phyloP scores from a whole-genome alignment of 2,329 filamentous ascomycete genomes.

The Phaeosphaeria sp. region DNA sequence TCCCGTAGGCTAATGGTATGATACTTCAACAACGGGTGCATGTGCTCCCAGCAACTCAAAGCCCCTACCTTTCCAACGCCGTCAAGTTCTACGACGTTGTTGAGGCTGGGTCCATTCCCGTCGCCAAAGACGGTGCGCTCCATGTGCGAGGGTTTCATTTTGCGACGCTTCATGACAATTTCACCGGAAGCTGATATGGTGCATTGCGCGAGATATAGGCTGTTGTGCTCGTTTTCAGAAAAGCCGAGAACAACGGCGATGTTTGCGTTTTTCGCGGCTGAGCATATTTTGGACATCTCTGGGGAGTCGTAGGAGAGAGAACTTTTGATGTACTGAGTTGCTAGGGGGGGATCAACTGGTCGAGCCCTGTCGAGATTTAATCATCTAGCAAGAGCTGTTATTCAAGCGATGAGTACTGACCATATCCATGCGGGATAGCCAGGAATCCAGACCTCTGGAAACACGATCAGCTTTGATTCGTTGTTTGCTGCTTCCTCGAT shows the following conservation, averaged over 20 bases:
- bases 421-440: conserved; percentile 57
- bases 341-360: conserved; percentile 50
- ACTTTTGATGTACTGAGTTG: conserved; percentile 53
- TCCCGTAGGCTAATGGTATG: conserved; percentile 49
- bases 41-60: conserved; percentile 52
- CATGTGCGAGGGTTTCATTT: conserved; percentile 54
- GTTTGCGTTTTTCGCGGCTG: conserved; percentile 36
- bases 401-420: conserved; percentile 32
- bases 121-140: conserved; percentile 54
- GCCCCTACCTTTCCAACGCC: conserved; percentile 39
- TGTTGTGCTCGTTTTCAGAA: conserved; percentile 46
- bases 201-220: conserved; percentile 51
- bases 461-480: conserved; percentile 61
- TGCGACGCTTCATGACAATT: conserved; percentile 47
- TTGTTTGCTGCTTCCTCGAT: conserved; percentile 63
- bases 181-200: conserved; percentile 43
- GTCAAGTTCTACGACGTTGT: conserved; percentile 42
- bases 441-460: conserved; percentile 56
- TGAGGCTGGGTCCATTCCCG: conserved; percentile 40
- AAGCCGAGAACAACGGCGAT: conserved; percentile 51
- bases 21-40: conserved; percentile 52
- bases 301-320: conserved; percentile 49
- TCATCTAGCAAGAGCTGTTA: background rate
- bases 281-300: conserved; percentile 53
- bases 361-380: conserved; percentile 37